Percentiles rank a stretch among this genome's conserved stretches.
Conservation (phyloP, 768 basidiomycete genomes). For the Stropharia rugosoannulata region DNA sequence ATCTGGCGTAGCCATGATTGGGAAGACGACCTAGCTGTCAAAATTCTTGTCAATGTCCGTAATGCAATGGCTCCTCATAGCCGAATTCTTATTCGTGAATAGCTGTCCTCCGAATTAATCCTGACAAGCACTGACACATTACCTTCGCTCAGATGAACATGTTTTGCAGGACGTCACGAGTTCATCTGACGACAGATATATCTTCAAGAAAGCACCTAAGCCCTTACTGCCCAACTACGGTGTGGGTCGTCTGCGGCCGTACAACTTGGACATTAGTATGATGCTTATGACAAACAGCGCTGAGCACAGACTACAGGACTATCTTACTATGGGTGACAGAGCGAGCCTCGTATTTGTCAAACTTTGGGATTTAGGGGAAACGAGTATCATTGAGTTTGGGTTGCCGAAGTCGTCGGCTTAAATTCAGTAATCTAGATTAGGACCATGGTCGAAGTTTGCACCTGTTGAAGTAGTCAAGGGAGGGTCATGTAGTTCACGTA, state of each 20-base stretch:
- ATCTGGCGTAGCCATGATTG: constrained; percentile 29
- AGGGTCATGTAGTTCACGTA: too few species aligned
- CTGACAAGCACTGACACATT: too few species aligned
- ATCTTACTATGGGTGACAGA: constrained; percentile 30
- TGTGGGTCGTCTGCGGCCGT: constrained; percentile 36
- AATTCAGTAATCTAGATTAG: too few species aligned
- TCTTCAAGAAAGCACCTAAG: constrained; percentile 31
- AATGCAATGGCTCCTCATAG: constrained; percentile 31
- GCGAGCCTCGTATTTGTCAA: constrained; percentile 34
- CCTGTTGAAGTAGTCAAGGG: too few species aligned
- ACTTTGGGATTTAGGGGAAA: constrained; percentile 34
- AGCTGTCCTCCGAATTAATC: too few species aligned
- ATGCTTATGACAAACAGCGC: constrained; percentile 38
- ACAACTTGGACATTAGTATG: constrained; percentile 46
- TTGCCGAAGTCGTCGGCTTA: background rate
- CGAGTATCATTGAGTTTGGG: constrained; percentile 30
- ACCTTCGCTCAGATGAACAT: background rate
- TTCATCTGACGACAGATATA: constrained; percentile 10
- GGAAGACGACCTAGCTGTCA: constrained; percentile 29
- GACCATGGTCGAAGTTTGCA: too few species aligned
- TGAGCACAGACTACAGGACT: constrained; percentile 41
- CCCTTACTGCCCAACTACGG: constrained; percentile 50
- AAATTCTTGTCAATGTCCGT: constrained; percentile 27
- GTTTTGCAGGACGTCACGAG: constrained; percentile 12
- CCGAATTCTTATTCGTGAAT: constrained; percentile 30